These are phyloP conservation scores for Sugiyamaella smithiae DNA, from an alignment of 805 yeast species.

Conservation along the genomic window DNA sequence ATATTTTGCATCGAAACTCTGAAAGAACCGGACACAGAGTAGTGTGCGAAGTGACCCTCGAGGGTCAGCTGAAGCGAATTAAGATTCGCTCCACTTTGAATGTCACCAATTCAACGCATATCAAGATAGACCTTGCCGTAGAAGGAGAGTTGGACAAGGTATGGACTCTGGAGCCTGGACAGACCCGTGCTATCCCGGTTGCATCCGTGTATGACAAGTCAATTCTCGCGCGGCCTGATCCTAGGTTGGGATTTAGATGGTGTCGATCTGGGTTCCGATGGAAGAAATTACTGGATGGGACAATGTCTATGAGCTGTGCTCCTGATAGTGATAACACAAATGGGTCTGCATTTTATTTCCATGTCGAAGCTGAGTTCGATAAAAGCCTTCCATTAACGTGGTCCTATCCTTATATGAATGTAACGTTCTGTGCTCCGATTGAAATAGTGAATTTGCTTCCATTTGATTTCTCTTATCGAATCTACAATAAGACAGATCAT, in stretches of 20 bases:
- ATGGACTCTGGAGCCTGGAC: slow-evolving; percentile 52
- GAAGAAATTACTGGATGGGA: slow-evolving; percentile 53
- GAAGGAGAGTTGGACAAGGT: slow-evolving; percentile 34
- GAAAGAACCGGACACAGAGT: slow-evolving; percentile 69
- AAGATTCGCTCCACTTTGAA: slow-evolving; percentile 73
- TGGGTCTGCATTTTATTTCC: slow-evolving; percentile 57
- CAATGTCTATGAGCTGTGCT: slow-evolving; percentile 60
- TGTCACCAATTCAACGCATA: slow-evolving; percentile 64
- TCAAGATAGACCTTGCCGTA: slow-evolving; percentile 47
- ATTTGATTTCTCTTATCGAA: slow-evolving; percentile 66
- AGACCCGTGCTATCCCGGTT: slow-evolving; percentile 68
- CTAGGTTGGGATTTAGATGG: slow-evolving; percentile 62
- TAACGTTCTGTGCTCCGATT: slow-evolving; percentile 79
- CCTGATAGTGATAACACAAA: slow-evolving; percentile 33
- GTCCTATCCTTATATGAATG: slow-evolving; percentile 79
- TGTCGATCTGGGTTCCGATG: slow-evolving; percentile 61
- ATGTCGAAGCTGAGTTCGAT: slow-evolving; percentile 65
- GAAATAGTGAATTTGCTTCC: slow-evolving; percentile 85
- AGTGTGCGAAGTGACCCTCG: slow-evolving; percentile 64
- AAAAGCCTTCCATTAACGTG: slow-evolving; percentile 65
- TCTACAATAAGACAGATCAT: slow-evolving; percentile 70
- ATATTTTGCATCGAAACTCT: slow-evolving; percentile 60
- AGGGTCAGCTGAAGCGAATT: slow-evolving; percentile 74
- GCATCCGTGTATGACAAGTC: slow-evolving; percentile 57
- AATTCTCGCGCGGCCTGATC: slow-evolving; percentile 61